Percentiles rank a stretch among this genome's conserved stretches.
These are phyloP conservation scores for Xylaria sp. DNA, from an alignment of 2,329 filamentous ascomycete genomes.

Conservation along the genomic window DNA sequence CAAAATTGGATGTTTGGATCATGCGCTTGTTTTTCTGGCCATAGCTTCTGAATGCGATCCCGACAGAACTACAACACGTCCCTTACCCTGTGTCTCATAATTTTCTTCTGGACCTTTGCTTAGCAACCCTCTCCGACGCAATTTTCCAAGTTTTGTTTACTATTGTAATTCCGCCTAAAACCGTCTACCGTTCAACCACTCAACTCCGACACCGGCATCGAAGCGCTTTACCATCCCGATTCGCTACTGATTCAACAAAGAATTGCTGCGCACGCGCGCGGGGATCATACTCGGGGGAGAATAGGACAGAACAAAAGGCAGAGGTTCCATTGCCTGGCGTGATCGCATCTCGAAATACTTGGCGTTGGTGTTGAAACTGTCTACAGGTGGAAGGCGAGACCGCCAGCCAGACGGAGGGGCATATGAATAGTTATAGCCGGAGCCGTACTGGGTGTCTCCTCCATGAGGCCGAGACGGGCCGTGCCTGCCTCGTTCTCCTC, in stretches of 20 bases:
- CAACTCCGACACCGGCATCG: conserved; percentile 15
- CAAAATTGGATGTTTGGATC: background rate
- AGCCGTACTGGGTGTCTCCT: conserved; percentile 40
- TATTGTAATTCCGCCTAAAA: background rate
- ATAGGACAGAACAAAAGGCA: background rate
- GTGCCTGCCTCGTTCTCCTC: conserved; percentile 27
- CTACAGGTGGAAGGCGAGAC: conserved; percentile 2
- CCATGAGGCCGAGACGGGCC: conserved; percentile 42
- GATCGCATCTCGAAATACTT: background rate
- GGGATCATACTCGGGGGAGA: background rate
- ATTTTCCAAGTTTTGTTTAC: background rate
- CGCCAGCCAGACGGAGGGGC: background rate
- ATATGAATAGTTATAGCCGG: background rate
- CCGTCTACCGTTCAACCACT: background rate
- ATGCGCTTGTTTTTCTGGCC: background rate
- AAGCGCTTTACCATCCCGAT: background rate
- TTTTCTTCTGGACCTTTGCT: background rate
- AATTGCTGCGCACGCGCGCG: conserved; percentile 10
- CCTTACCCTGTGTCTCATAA: background rate
- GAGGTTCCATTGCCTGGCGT: background rate
- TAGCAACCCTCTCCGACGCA: background rate
- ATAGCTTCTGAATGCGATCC: conserved; percentile 8
- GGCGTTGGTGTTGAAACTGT: background rate
- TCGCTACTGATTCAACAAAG: background rate
- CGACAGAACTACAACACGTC: background rate